Evolutionary conservation across 2,329 filamentous ascomycete species (phyloP).

Genomic region (Chaetothyriales sp.): DNA sequence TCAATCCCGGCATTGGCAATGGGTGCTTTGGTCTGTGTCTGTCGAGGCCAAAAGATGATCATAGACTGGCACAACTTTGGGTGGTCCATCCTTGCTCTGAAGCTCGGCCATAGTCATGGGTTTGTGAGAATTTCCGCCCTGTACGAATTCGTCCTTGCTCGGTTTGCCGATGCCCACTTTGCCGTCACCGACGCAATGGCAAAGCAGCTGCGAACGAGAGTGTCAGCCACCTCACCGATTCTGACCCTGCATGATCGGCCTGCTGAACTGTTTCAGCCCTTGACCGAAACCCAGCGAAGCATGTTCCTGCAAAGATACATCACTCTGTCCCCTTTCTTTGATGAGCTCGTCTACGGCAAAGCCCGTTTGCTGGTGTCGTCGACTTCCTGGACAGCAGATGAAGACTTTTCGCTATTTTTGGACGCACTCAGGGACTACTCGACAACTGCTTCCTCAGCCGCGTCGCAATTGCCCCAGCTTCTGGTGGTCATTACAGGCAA

Average conservation of each 20-base stretch:
- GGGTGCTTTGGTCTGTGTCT: slow-evolving; percentile 55
- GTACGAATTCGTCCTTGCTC: slow-evolving; percentile 64
- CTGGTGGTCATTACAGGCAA: slow-evolving; percentile 89
- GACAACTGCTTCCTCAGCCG: slow-evolving; percentile 31
- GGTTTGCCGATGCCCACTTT: slow-evolving; percentile 58
- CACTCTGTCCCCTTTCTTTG: slow-evolving; percentile 48
- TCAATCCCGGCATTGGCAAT: slow-evolving; percentile 82
- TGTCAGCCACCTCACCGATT: slow-evolving; percentile 51
- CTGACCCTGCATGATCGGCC: slow-evolving; percentile 76
- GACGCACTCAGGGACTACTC: slow-evolving; percentile 69
- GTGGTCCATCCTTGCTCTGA: slow-evolving; percentile 72
- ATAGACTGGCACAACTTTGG: slow-evolving; percentile 99
- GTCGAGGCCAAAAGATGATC: slow-evolving; percentile 68
- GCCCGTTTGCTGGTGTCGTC: slow-evolving; percentile 72
- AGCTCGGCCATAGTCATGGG: slow-evolving; percentile 50
- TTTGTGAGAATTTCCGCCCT: slow-evolving; percentile 63
- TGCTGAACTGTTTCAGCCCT: slow-evolving; percentile 64
- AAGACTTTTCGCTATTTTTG: slow-evolving; percentile 82
- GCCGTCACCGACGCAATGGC: slow-evolving; percentile 86
- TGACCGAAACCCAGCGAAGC: slow-evolving; percentile 37
- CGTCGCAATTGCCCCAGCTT: slow-evolving; percentile 47
- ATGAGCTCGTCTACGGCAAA: slow-evolving; percentile 44
- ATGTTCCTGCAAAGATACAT: slow-evolving; percentile 52
- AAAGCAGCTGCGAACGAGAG: slow-evolving; percentile 53
- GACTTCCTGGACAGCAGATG: slow-evolving; percentile 94